Conservation (phyloP, 108 stramenopile species). For the Bacterosira constricta region DNA sequence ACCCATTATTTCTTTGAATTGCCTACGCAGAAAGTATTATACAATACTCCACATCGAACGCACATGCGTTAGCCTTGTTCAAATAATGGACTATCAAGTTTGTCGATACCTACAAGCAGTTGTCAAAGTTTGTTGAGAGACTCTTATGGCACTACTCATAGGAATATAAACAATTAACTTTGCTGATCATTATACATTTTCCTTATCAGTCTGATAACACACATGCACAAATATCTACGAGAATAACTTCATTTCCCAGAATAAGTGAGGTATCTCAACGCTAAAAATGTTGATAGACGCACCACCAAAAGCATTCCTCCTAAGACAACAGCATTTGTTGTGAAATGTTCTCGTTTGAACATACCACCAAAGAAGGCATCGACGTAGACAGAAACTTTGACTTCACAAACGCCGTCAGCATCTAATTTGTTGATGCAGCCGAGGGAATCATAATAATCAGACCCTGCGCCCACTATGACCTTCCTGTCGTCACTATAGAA, state of each 20-base stretch:
- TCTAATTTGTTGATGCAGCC: conserved; percentile 8
- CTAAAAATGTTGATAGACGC: conserved; percentile 58
- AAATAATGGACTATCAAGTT: no score
- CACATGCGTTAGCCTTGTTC: no score
- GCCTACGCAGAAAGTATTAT: no score
- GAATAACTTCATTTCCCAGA: conserved; percentile 38
- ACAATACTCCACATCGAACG: no score
- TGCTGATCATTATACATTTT: no score
- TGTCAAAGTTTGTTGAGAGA: no score
- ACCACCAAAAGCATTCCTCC: conserved; percentile 53
- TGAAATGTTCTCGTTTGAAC: conserved; percentile 44
- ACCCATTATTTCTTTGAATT: no score
- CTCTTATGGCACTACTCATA: no score
- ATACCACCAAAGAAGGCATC: conserved; percentile 67
- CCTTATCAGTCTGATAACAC: no score
- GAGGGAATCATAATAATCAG: conserved; percentile 58
- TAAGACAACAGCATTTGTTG: conserved; percentile 53
- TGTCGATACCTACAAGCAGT: no score
- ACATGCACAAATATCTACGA: no score
- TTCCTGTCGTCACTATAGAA: conserved; percentile 50
- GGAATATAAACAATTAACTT: no score
- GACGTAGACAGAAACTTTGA: conserved; percentile 50
- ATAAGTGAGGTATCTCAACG: conserved; percentile 54
- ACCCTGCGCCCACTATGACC: conserved; percentile 46
- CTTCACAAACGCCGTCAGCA: conserved; percentile 42